These are phyloP conservation scores for Graphiopsis chlorocephala DNA, from an alignment of 2,329 filamentous ascomycete genomes.

Conservation along the genomic window DNA sequence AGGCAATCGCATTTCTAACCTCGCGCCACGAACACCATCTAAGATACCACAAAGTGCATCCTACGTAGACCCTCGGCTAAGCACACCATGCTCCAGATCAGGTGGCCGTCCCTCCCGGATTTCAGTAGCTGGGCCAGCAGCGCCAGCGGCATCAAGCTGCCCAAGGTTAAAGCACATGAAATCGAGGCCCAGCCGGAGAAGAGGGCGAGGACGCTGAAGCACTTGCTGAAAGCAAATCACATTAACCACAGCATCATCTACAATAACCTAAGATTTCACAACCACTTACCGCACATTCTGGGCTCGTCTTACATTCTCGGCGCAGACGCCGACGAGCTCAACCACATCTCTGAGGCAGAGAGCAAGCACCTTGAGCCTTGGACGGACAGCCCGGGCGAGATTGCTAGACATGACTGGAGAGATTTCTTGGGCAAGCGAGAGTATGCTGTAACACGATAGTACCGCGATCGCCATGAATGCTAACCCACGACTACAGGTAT, in stretches of 20 bases:
- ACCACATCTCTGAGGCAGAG: slow-evolving; percentile 77
- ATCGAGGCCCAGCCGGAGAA: slow-evolving; percentile 79
- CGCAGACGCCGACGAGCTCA: slow-evolving; percentile 68
- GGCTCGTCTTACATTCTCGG: slow-evolving; percentile 84
- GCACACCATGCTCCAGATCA: slow-evolving; percentile 29
- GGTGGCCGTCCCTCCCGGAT: slow-evolving; percentile 29
- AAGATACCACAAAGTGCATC: not conserved
- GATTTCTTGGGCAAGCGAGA: slow-evolving; percentile 74
- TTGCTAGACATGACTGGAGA: slow-evolving; percentile 80
- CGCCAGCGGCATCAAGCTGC: slow-evolving; percentile 47
- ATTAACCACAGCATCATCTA: slow-evolving; percentile 83
- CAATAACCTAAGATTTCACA: slow-evolving; percentile 71
- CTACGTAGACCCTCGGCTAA: not conserved
- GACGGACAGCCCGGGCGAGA: slow-evolving; percentile 79
- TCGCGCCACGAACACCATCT: not conserved
- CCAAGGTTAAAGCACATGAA: slow-evolving; percentile 70
- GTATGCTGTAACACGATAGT: slow-evolving; percentile 41
- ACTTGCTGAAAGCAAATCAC: slow-evolving; percentile 88
- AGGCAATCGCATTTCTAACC: not conserved
- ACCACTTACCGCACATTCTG: slow-evolving; percentile 79
- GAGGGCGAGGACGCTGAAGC: slow-evolving; percentile 78
- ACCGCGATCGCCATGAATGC: not conserved
- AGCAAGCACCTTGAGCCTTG: slow-evolving; percentile 71
- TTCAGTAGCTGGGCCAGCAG: slow-evolving; percentile 23
- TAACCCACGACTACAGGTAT: slow-evolving; percentile 51